These are phyloP conservation scores for Lophium mytilinum DNA, from an alignment of 495 filamentous ascomycete species.

Conservation along the genomic window DNA sequence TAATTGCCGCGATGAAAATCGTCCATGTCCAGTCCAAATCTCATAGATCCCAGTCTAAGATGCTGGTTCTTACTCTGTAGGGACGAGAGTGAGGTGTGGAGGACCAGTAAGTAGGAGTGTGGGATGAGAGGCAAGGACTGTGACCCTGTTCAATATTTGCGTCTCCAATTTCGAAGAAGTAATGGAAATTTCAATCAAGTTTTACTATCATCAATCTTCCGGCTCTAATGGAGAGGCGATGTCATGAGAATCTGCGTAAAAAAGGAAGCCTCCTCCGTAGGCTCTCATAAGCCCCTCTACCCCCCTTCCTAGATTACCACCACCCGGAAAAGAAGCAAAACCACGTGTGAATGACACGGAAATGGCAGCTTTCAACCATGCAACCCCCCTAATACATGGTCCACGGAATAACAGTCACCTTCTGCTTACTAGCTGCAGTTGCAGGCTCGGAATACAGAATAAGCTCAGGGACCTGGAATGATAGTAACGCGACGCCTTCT, in stretches of 20 bases:
- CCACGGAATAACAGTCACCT: background rate
- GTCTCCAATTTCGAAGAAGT: background rate
- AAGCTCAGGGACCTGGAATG: background rate
- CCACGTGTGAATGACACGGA: too few species aligned
- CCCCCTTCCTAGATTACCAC: too few species aligned
- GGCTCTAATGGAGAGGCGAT: background rate
- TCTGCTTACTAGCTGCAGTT: background rate
- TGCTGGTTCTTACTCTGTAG: background rate
- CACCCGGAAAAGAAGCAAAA: too few species aligned
- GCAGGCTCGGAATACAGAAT: background rate
- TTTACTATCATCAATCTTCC: background rate
- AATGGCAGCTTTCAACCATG: too few species aligned
- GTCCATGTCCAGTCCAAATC: too few species aligned
- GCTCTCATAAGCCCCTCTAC: too few species aligned
- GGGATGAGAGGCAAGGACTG: background rate
- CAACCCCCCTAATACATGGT: background rate
- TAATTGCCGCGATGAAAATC: too few species aligned
- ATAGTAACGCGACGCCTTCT: background rate
- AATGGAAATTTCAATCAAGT: background rate
- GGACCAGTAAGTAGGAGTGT: background rate
- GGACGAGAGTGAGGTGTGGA: background rate
- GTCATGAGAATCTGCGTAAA: background rate
- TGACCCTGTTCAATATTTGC: background rate
- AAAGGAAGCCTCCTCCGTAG: background rate
- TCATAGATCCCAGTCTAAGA: too few species aligned